Conservation (phyloP, 1,139 yeast genomes). For the Zygoascus meyerae region DNA sequence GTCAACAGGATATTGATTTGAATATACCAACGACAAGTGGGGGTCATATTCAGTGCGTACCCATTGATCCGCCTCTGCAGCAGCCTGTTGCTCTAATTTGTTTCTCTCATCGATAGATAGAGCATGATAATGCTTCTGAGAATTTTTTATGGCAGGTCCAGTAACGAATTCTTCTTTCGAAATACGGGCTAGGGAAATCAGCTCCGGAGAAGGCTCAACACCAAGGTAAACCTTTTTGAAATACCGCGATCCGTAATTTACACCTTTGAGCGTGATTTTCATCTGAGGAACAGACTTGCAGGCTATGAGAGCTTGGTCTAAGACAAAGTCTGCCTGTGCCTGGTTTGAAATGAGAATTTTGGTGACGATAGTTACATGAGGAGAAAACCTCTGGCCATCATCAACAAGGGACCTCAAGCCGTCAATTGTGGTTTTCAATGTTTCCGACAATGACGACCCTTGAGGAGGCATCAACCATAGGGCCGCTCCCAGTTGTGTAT, state of each 20-base stretch:
- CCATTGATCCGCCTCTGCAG: constrained; percentile 45
- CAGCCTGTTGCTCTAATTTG: constrained; percentile 23
- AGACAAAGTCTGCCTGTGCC: constrained; percentile 47
- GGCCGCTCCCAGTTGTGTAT: constrained; percentile 39
- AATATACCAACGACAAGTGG: constrained; percentile 67
- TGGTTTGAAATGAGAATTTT: constrained; percentile 46
- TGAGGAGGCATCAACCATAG: constrained; percentile 73
- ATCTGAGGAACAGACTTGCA: constrained; percentile 35
- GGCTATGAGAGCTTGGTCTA: constrained; percentile 65
- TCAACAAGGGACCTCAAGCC: constrained; percentile 67
- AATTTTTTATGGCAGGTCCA: constrained; percentile 31
- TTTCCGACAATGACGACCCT: constrained; percentile 50
- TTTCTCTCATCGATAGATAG: constrained; percentile 25
- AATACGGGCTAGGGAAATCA: constrained; percentile 61
- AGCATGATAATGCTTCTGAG: constrained; percentile 25
- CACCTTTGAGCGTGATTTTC: constrained; percentile 28
- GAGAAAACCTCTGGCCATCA: constrained; percentile 61
- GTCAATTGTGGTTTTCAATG: constrained; percentile 53
- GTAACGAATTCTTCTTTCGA: constrained; percentile 63
- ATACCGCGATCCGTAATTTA: constrained; percentile 39
- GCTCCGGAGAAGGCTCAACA: constrained; percentile 49
- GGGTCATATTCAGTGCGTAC: constrained; percentile 56
- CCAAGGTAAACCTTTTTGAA: constrained; percentile 62
- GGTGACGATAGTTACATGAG: constrained; percentile 72
- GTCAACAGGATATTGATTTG: constrained; percentile 60